Percentiles rank a stretch among this genome's conserved stretches.
These are phyloP conservation scores for Podochytrium sp. DNA, from an alignment of 192 early-diverging fungal species.

Conservation along the genomic window DNA sequence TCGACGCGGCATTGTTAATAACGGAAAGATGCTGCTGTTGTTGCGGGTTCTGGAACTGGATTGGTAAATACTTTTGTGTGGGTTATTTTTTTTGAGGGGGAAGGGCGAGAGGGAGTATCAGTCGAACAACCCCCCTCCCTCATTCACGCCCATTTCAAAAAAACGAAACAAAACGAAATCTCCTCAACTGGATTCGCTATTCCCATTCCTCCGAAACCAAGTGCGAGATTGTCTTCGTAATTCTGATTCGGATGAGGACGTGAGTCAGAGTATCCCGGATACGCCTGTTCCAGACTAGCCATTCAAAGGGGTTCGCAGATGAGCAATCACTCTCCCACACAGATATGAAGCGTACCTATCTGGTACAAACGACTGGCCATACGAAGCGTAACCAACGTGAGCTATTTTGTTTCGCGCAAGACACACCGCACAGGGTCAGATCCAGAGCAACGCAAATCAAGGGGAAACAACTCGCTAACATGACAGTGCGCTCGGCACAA, in stretches of 20 bases:
- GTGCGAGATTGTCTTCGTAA: neutral
- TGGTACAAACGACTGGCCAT: neutral
- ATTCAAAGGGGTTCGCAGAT: neutral
- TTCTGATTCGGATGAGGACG: neutral
- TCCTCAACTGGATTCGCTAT: slow-evolving; percentile 16
- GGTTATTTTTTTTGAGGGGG: too few relatives aligned
- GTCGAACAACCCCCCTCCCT: too few relatives aligned
- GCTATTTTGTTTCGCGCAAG: neutral
- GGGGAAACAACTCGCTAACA: neutral
- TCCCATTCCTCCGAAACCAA: slow-evolving; percentile 11
- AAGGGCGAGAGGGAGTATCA: too few relatives aligned
- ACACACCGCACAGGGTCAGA: neutral
- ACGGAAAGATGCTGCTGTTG: too few relatives aligned
- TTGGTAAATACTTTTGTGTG: too few relatives aligned
- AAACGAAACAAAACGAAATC: too few relatives aligned
- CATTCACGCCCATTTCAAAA: too few relatives aligned
- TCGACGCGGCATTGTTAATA: too few relatives aligned
- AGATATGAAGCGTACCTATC: neutral
- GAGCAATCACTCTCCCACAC: neutral
- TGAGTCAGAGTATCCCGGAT: slow-evolving; percentile 6
- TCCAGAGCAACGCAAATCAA: neutral
- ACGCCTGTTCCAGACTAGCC: slow-evolving; percentile 2
- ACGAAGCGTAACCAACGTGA: slow-evolving; percentile 4
- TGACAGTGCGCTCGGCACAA: slow-evolving; percentile 52
- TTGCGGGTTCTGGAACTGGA: too few relatives aligned